Evolutionary conservation across 495 filamentous ascomycete genomes (phyloP).

Genomic region (Bryoglossum gracile): DNA sequence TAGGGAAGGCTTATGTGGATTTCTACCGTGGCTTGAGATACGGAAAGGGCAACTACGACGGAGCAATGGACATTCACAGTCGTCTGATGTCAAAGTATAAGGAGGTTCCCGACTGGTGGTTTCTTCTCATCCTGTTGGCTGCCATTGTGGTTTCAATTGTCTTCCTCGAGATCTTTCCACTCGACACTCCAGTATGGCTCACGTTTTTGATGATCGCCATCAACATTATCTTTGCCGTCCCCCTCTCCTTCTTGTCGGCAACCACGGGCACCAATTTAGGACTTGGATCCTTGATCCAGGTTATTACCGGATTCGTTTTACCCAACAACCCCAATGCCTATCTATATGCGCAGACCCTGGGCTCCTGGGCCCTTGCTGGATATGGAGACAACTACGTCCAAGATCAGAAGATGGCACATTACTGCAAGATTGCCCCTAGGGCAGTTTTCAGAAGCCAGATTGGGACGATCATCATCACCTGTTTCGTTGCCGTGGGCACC

Average conservation of each 20-base stretch:
- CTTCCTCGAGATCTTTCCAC: conserved; percentile 40
- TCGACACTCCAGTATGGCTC: conserved; percentile 12
- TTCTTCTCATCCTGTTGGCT: conserved; percentile 36
- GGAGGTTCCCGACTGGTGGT: conserved; percentile 60
- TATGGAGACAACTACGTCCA: conserved; percentile 46
- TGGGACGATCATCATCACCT: conserved; percentile 47
- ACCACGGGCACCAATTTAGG: conserved; percentile 32
- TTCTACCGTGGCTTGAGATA: conserved; percentile 43
- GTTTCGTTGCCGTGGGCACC: conserved; percentile 50
- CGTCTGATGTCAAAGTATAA: conserved; percentile 54
- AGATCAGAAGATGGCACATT: conserved; percentile 44
- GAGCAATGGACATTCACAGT: conserved; percentile 61
- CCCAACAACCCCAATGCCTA: conserved; percentile 53
- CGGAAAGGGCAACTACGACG: conserved; percentile 38
- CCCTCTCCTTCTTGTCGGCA: conserved; percentile 28
- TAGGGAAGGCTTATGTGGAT: conserved; percentile 6
- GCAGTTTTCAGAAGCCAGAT: conserved; percentile 54
- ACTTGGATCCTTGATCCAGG: conserved; percentile 53
- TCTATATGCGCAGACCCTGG: conserved; percentile 59
- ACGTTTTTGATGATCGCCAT: conserved; percentile 25
- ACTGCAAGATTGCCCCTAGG: conserved; percentile 60
- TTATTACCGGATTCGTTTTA: conserved; percentile 56
- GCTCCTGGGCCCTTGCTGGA: conserved; percentile 48
- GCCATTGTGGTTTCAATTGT: conserved; percentile 48
- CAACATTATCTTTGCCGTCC: conserved; percentile 25